These are phyloP conservation scores for Trichophaea hybrida DNA, from an alignment of 2,329 filamentous ascomycete genomes.

Conservation along the genomic window DNA sequence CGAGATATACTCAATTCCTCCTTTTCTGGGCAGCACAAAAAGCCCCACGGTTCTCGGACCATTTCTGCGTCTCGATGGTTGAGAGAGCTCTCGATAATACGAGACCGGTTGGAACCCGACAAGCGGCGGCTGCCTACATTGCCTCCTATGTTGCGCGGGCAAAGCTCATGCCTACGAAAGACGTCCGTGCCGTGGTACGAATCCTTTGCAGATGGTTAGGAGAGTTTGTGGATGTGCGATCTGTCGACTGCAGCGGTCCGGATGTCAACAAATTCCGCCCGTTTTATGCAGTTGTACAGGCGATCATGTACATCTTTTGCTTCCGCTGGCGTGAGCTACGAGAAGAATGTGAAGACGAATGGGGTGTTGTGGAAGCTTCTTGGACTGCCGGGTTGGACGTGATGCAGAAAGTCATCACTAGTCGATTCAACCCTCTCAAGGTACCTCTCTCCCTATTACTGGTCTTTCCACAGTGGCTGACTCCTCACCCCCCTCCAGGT, in stretches of 20 bases:
- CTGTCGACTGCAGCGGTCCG: conserved; percentile 62
- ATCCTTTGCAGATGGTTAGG: conserved; percentile 67
- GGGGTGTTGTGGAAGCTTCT: conserved; percentile 50
- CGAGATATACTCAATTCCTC: conserved; percentile 86
- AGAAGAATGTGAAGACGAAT: conserved; percentile 36
- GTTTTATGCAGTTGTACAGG: conserved; percentile 81
- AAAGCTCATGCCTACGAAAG: conserved; percentile 58
- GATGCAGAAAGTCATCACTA: conserved; percentile 62
- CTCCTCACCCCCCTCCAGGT: conserved; percentile 13
- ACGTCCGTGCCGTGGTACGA: conserved; percentile 70
- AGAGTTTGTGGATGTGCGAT: conserved; percentile 55
- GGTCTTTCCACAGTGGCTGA: not conserved
- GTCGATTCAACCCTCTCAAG: conserved; percentile 83
- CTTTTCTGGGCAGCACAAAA: conserved; percentile 89
- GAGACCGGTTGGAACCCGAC: conserved; percentile 57
- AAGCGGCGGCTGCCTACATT: conserved; percentile 80
- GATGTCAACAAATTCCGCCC: conserved; percentile 70
- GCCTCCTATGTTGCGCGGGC: conserved; percentile 89
- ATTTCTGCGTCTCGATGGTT: conserved; percentile 66
- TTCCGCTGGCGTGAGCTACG: conserved; percentile 91
- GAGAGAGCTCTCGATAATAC: conserved; percentile 55
- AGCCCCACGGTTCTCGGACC: conserved; percentile 61
- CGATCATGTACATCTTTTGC: conserved; percentile 87
- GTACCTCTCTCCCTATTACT: conserved; percentile 44
- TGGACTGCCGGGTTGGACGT: conserved; percentile 67